These are phyloP conservation scores for Penicillium riverlandense DNA, from an alignment of 495 filamentous ascomycete genomes.

Conservation along the genomic window DNA sequence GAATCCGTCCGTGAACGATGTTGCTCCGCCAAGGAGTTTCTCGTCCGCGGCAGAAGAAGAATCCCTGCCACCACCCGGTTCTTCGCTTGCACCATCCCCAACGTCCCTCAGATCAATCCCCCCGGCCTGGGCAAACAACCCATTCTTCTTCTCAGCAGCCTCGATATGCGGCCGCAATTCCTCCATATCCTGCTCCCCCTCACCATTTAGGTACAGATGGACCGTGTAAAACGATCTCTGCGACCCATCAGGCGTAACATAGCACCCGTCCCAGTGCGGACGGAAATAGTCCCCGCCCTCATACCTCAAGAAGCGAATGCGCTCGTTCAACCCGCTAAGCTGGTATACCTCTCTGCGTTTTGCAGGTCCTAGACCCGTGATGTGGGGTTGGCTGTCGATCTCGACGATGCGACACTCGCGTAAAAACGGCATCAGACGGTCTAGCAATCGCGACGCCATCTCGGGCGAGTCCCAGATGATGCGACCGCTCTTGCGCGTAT, in stretches of 20 bases:
- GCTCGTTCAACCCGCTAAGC: slow-evolving; percentile 61
- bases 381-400: slow-evolving; percentile 27
- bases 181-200: slow-evolving; percentile 35
- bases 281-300: slow-evolving; percentile 68
- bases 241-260: slow-evolving; percentile 48
- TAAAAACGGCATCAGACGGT: slow-evolving; percentile 46
- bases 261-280: slow-evolving; percentile 69
- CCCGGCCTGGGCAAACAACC: slow-evolving; percentile 5
- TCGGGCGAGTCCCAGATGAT: slow-evolving; percentile 66
- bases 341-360: slow-evolving; percentile 44
- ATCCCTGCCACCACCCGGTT: not conserved
- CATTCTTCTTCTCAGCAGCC: slow-evolving; percentile 7
- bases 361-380: slow-evolving; percentile 41
- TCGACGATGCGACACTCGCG: slow-evolving; percentile 25
- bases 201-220: slow-evolving; percentile 75
- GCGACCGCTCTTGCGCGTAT: slow-evolving; percentile 61
- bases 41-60: not conserved
- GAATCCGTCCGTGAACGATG: slow-evolving; percentile 47
- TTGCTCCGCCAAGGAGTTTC: slow-evolving; percentile 49
- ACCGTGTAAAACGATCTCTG: slow-evolving; percentile 66
- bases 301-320: slow-evolving; percentile 77
- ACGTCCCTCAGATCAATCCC: slow-evolving; percentile 6
- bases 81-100: not conserved
- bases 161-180: slow-evolving; percentile 20
- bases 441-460: slow-evolving; percentile 55